Conservation (phyloP, 768 basidiomycete species). For the Macrolepiota albuminosa region DNA sequence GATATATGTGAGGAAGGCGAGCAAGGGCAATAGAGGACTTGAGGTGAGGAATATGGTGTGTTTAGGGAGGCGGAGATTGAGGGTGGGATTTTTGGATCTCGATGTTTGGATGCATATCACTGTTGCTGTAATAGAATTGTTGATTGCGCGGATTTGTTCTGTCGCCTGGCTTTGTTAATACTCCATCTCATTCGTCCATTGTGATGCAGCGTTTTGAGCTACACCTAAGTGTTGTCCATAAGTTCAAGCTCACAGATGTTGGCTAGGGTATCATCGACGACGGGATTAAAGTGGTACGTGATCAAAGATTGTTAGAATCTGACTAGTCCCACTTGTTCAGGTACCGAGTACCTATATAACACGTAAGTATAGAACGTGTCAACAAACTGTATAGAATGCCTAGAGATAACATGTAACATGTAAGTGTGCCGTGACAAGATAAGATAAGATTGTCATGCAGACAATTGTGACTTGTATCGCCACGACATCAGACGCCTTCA, state of each 20-base stretch:
- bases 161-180: background rate
- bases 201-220: constrained; percentile 24
- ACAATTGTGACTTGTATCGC: constrained; percentile 13
- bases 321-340: too few species aligned
- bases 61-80: constrained; percentile 55
- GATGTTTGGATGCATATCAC: background rate
- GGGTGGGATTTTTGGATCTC: constrained; percentile 40
- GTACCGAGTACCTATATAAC: too few species aligned
- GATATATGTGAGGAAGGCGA: constrained; percentile 41
- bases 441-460: constrained; percentile 11
- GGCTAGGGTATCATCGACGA: constrained; percentile 91
- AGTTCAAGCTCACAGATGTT: constrained; percentile 79
- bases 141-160: background rate
- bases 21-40: constrained; percentile 42
- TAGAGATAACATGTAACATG: too few species aligned
- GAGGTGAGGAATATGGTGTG: constrained; percentile 81
- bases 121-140: background rate
- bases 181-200: constrained; percentile 21
- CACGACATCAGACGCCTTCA: constrained; percentile 28
- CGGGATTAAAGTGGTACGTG: constrained; percentile 79
- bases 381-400: too few species aligned
- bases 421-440: constrained; percentile 2
- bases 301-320: constrained; percentile 5
- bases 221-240: constrained; percentile 37
- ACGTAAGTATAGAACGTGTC: too few species aligned